A percentile compares a stretch with the other conserved stretches of the same genome.
Conservation (phyloP, 257 asterid species). For the Ilex asprella region DNA sequence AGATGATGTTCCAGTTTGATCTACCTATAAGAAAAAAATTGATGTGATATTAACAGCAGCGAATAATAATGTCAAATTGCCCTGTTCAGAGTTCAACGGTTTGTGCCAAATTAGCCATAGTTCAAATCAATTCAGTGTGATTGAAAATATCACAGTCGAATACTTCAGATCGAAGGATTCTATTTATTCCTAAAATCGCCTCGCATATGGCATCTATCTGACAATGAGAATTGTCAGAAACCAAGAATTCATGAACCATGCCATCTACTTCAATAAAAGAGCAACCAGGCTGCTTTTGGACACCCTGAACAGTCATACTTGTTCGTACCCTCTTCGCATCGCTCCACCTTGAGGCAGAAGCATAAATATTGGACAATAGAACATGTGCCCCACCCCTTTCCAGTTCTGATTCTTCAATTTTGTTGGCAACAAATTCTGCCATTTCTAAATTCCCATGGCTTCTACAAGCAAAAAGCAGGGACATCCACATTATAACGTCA, state of each 20-base stretch:
- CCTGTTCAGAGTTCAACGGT: no score
- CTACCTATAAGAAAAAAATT: no score
- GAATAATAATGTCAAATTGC: no score
- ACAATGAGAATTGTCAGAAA: constrained; percentile 8
- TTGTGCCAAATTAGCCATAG: no score
- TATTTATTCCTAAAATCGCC: constrained; percentile 6
- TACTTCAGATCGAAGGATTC: neutral
- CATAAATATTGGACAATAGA: constrained; percentile 14
- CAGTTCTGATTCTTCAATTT: constrained; percentile 10
- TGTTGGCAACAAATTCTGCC: constrained; percentile 14
- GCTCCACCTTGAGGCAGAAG: constrained; percentile 19
- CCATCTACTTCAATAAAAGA: constrained; percentile 14
- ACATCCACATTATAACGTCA: constrained; percentile 16
- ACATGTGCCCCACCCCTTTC: constrained; percentile 14
- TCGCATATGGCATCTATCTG: constrained; percentile 1
- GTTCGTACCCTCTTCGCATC: constrained; percentile 12
- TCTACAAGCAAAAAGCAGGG: constrained; percentile 15
- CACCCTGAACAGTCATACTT: constrained; percentile 9
- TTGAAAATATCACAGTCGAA: constrained; percentile 5
- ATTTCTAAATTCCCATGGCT: constrained; percentile 9
- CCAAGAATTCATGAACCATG: constrained; percentile 14
- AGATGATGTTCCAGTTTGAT: no score
- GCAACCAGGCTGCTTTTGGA: constrained; percentile 17
- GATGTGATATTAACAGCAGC: no score
- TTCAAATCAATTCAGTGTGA: no score